phyloP scores from a whole-genome alignment of 257 asterid genomes.

The Solanum chmielewskii region DNA sequence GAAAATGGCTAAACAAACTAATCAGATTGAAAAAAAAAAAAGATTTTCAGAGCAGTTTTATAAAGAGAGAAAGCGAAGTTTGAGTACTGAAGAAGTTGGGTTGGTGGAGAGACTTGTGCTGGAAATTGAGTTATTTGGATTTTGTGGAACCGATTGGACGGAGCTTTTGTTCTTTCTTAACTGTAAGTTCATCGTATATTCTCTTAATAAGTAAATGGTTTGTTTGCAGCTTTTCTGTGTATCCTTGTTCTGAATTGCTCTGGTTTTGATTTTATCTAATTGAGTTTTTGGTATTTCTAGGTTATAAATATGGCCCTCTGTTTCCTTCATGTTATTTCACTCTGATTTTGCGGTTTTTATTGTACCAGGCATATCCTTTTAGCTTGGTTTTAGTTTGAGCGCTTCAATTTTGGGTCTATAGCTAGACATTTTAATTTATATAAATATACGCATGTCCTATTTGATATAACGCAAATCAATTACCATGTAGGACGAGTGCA shows the following conservation, averaged over 20 bases:
- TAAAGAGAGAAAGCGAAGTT: not conserved
- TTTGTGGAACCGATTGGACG: slow-evolving; percentile 29
- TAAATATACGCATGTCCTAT: not conserved
- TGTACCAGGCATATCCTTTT: too few species aligned
- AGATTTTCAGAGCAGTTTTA: not conserved
- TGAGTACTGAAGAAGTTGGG: slow-evolving; percentile 3
- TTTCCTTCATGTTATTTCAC: not conserved
- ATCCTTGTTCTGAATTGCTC: not conserved
- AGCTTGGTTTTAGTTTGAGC: not conserved
- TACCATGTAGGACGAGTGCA: not conserved
- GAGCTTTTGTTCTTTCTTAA: not conserved
- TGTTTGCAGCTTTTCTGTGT: not conserved
- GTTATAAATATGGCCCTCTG: not conserved
- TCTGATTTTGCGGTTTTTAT: not conserved
- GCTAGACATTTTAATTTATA: too few species aligned
- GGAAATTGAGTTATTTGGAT: slow-evolving; percentile 29
- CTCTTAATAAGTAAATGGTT: not conserved
- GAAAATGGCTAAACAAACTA: not conserved
- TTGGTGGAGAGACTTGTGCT: slow-evolving; percentile 37
- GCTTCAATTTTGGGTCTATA: not conserved
- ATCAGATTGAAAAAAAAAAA: not conserved
- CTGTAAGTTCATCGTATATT: slow-evolving; percentile 16
- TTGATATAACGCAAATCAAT: not conserved
- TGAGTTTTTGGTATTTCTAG: not conserved
- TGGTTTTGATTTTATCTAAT: not conserved